Conservation (phyloP, 495 filamentous ascomycete species). For the Letharia columbiana region DNA sequence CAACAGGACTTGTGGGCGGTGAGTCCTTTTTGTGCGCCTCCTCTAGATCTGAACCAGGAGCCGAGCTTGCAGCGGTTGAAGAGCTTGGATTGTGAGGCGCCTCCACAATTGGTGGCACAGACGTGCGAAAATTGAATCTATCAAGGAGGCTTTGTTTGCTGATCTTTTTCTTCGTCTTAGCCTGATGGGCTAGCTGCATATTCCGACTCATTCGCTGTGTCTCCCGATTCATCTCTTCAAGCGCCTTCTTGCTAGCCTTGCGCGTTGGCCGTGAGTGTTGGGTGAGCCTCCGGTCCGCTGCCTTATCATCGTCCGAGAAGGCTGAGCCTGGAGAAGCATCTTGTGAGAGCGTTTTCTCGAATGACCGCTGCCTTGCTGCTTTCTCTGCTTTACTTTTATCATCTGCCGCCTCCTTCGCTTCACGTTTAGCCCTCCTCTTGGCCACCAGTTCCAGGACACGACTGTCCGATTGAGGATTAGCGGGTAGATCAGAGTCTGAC, state of each 20-base stretch:
- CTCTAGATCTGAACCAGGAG: conserved; percentile 44
- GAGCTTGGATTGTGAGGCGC: conserved; percentile 29
- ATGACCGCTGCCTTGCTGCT: conserved; percentile 37
- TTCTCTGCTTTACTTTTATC: conserved; percentile 44
- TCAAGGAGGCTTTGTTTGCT: conserved; percentile 77
- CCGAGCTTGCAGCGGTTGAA: conserved; percentile 37
- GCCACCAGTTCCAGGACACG: conserved; percentile 61
- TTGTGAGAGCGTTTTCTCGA: conserved; percentile 29
- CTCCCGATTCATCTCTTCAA: conserved; percentile 91
- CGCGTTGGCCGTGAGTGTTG: conserved; percentile 62
- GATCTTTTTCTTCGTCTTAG: conserved; percentile 85
- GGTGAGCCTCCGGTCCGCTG: conserved; percentile 48
- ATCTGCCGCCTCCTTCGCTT: conserved; percentile 53
- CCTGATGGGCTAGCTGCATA: conserved; percentile 85
- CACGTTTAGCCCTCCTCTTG: conserved; percentile 59
- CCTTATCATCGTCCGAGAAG: conserved; percentile 46
- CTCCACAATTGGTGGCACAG: conserved; percentile 24
- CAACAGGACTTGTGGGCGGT: conserved; percentile 43
- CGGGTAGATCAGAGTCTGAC: conserved; percentile 42
- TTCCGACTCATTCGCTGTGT: conserved; percentile 85
- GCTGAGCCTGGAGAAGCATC: conserved; percentile 20
- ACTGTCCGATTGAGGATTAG: conserved; percentile 40
- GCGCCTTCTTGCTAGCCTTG: conserved; percentile 88
- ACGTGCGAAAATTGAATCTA: conserved; percentile 63
- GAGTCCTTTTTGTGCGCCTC: conserved; percentile 36